Evolutionary conservation across 805 yeast species (phyloP).

Genomic region (Starmera pachycereana): DNA sequence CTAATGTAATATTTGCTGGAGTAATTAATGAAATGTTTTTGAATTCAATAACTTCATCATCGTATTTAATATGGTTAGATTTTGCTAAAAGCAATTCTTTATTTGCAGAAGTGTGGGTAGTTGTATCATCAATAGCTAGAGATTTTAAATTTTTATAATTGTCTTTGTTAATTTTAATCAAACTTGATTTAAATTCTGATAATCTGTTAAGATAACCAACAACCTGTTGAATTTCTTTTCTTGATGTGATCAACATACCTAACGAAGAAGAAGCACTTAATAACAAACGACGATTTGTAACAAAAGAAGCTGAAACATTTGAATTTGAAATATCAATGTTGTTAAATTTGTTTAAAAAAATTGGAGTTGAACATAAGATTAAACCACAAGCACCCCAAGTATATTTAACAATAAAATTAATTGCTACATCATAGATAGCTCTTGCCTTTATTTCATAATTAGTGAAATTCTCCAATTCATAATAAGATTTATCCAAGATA

Average conservation of each 20-base stretch:
- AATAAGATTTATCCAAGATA: slow-evolving; percentile 68
- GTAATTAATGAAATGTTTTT: slow-evolving; percentile 72
- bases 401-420: slow-evolving; percentile 82
- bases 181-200: slow-evolving; percentile 53
- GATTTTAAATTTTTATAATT: slow-evolving; percentile 12
- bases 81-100: no score
- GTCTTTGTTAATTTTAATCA: slow-evolving; percentile 35
- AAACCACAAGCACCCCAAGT: slow-evolving; percentile 96
- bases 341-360: slow-evolving; percentile 44
- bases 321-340: slow-evolving; percentile 21
- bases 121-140: slow-evolving; percentile 12
- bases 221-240: slow-evolving; percentile 74
- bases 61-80: slow-evolving; percentile 23
- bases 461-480: slow-evolving; percentile 68
- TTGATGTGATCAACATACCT: slow-evolving; percentile 77
- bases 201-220: slow-evolving; percentile 76
- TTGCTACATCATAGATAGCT: slow-evolving; percentile 75
- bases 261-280: slow-evolving; percentile 80
- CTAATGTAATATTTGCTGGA: slow-evolving; percentile 70
- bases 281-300: slow-evolving; percentile 77
- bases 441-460: slow-evolving; percentile 66
- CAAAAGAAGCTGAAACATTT: slow-evolving; percentile 67
- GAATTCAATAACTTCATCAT: slow-evolving; percentile 57
- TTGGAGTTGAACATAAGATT: slow-evolving; percentile 79
- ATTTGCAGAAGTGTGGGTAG: no score